These are phyloP conservation scores for Erythrophleum ivorense DNA, from an alignment of 331 rosid species.

Conservation along the genomic window DNA sequence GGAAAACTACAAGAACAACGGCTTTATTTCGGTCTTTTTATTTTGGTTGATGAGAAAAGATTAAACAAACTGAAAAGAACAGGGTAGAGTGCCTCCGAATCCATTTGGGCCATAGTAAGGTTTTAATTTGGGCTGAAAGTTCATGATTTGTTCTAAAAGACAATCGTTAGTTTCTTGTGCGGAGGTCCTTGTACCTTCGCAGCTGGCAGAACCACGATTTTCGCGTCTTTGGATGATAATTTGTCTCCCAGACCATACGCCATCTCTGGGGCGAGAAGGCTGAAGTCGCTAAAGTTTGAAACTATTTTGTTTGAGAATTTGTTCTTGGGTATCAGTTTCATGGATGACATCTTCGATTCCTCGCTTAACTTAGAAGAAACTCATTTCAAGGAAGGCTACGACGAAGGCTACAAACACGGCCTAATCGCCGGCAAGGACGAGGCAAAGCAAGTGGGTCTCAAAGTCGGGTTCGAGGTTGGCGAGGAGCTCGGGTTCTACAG, in stretches of 20 bases:
- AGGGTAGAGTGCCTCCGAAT: too few species aligned
- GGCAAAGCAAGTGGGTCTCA: slow-evolving; percentile 68
- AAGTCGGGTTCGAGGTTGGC: slow-evolving; percentile 77
- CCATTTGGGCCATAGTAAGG: too few species aligned
- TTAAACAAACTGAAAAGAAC: too few species aligned
- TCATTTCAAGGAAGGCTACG: slow-evolving; percentile 70
- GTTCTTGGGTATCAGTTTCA: slow-evolving; percentile 17
- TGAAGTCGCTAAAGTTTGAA: background rate
- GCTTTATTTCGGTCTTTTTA: too few species aligned
- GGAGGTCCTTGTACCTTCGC: too few species aligned
- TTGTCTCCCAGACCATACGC: background rate
- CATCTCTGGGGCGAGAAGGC: background rate
- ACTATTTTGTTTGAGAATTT: background rate
- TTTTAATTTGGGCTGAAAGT: too few species aligned
- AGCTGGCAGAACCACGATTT: too few species aligned
- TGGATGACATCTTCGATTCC: slow-evolving; percentile 70
- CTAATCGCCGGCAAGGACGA: slow-evolving; percentile 66
- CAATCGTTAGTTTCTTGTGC: too few species aligned
- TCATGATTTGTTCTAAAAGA: too few species aligned
- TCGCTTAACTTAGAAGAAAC: slow-evolving; percentile 62
- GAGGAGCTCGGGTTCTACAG: slow-evolving; percentile 83
- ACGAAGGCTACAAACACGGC: slow-evolving; percentile 69
- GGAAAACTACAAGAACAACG: too few species aligned
- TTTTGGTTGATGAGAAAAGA: too few species aligned
- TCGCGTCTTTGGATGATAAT: background rate